Evolutionary conservation across 1,139 yeast genomes (phyloP).

Genomic region (Saccharomyces pastorianus): DNA sequence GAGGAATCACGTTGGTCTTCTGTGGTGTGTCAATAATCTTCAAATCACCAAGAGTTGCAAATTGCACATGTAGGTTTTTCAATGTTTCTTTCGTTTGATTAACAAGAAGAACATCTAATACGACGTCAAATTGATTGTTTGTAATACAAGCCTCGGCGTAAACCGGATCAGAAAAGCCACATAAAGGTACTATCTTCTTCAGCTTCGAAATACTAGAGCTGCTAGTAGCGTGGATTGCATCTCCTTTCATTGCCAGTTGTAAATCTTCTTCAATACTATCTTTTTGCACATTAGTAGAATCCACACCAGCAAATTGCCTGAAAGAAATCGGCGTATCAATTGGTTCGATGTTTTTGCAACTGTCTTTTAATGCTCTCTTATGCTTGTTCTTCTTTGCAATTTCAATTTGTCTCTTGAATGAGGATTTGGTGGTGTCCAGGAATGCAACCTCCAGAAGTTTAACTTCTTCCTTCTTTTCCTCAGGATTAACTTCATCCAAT

Average conservation of each 20-base stretch:
- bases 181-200: constrained; percentile 81
- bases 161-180: constrained; percentile 96
- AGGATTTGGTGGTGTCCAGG: constrained; percentile 79
- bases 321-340: constrained; percentile 76
- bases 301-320: constrained; percentile 66
- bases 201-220: constrained; percentile 66
- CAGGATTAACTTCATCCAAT: constrained; percentile 52
- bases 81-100: constrained; percentile 90
- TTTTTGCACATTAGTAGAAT: constrained; percentile 34
- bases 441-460: constrained; percentile 59
- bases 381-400: constrained; percentile 45
- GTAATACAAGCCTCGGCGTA: constrained; percentile 95
- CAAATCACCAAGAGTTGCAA: constrained; percentile 92
- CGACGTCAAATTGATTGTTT: constrained; percentile 93
- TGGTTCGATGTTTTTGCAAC: constrained; percentile 65
- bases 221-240: constrained; percentile 39
- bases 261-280: constrained; percentile 43
- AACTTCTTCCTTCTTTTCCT: constrained; percentile 34
- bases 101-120: constrained; percentile 84
- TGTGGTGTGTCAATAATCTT: constrained; percentile 91
- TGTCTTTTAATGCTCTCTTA: constrained; percentile 49
- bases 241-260: constrained; percentile 40
- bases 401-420: constrained; percentile 61
- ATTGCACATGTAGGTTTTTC: constrained; percentile 87
- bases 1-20: constrained; percentile 91